Conservation (phyloP, 73 alveolate species). For the Tetrahymena borealis region DNA sequence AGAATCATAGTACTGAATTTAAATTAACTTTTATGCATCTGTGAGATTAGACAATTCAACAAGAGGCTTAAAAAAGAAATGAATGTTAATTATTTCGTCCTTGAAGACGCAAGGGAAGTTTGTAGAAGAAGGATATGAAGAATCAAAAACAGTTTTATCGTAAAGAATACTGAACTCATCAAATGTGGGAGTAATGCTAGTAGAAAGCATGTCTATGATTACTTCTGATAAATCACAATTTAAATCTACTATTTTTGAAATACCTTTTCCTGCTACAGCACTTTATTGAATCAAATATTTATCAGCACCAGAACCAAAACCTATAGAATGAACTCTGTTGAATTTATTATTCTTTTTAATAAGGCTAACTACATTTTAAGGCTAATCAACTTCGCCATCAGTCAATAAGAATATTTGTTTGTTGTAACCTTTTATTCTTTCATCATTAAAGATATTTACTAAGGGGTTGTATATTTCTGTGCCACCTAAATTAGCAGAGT, state of each 20-base stretch:
- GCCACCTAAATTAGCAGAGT: conserved; percentile 77
- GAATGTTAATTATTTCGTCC: background rate
- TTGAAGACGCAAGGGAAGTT: background rate
- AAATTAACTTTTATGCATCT: background rate
- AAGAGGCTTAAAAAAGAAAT: background rate
- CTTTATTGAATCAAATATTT: conserved; percentile 24
- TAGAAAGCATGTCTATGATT: conserved; percentile 47
- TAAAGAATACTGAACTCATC: background rate
- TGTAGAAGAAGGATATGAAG: background rate
- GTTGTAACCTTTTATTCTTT: conserved; percentile 26
- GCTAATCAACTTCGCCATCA: conserved; percentile 87
- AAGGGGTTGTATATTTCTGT: conserved; percentile 81
- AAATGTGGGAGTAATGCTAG: conserved; percentile 35
- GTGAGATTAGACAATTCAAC: background rate
- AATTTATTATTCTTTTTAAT: conserved; percentile 32
- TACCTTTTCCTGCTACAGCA: conserved; percentile 66
- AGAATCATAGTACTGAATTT: background rate
- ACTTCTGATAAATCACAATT: conserved; percentile 26
- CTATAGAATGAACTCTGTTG: conserved; percentile 43
- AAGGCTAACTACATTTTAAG: conserved; percentile 51
- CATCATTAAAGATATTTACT: conserved; percentile 25
- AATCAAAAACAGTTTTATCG: background rate
- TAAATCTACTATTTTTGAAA: conserved; percentile 33
- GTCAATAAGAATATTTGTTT: conserved; percentile 82
- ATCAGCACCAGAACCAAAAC: conserved; percentile 53